These are phyloP conservation scores for Tanacetum coccineum DNA, from an alignment of 129 eudicot species.

Conservation along the genomic window DNA sequence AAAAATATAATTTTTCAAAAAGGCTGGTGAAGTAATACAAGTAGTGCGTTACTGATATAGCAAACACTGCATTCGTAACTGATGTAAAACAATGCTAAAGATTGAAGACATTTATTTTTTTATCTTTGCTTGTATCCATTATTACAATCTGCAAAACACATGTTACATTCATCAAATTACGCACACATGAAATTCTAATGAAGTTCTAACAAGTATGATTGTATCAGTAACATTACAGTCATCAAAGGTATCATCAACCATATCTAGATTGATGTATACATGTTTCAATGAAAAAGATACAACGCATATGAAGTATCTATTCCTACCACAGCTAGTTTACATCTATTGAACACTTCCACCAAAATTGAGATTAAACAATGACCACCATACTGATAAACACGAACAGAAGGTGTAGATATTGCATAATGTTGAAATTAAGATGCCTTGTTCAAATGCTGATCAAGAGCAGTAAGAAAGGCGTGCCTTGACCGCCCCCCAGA, in stretches of 20 bases:
- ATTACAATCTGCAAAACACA: neutral
- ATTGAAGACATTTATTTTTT: too few species aligned
- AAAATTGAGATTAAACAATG: constrained; percentile 30
- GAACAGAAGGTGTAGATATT: neutral
- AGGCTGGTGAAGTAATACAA: too few species aligned
- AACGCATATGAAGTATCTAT: neutral
- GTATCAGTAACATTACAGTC: too few species aligned
- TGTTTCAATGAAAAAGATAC: neutral
- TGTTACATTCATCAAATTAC: neutral
- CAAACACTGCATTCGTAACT: too few species aligned
- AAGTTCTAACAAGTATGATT: too few species aligned
- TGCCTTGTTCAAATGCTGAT: neutral
- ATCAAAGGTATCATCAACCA: too few species aligned
- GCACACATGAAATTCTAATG: too few species aligned
- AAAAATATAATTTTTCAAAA: too few species aligned
- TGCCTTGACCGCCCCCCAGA: too few species aligned
- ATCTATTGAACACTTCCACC: constrained; percentile 17
- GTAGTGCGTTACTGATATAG: too few species aligned
- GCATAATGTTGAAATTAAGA: constrained; percentile 9
- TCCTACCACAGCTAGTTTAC: neutral
- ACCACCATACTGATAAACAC: neutral
- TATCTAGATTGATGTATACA: too few species aligned
- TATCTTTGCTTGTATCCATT: neutral
- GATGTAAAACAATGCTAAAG: too few species aligned
- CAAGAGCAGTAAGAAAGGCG: neutral